Evolutionary conservation across 306 rosid species (phyloP).

Genomic region (Abrus precatorius): DNA sequence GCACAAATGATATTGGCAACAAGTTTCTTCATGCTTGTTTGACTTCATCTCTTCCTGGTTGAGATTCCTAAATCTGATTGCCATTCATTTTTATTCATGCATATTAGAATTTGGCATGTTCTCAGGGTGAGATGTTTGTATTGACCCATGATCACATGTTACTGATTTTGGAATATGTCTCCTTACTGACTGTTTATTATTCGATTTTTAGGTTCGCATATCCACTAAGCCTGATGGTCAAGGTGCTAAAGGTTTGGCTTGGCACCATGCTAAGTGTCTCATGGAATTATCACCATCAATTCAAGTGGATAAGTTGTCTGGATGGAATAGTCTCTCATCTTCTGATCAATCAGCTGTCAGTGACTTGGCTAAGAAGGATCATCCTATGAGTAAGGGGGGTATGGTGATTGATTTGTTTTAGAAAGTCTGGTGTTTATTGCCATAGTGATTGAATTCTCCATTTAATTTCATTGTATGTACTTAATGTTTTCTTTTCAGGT

Average conservation of each 20-base stretch:
- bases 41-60: constrained; percentile 22
- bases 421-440: constrained; percentile 41
- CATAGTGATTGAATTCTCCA: constrained; percentile 7
- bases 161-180: constrained; percentile 44
- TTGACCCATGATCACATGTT: constrained; percentile 12
- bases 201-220: constrained; percentile 74
- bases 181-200: constrained; percentile 42
- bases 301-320: constrained; percentile 76
- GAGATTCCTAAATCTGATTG: constrained; percentile 27
- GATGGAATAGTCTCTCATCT: constrained; percentile 80
- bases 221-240: constrained; percentile 80
- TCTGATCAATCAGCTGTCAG: constrained; percentile 80
- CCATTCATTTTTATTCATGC: constrained; percentile 21
- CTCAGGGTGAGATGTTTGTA: neutral
- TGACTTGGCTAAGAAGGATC: constrained; percentile 60
- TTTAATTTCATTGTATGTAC: constrained; percentile 30
- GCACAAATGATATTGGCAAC: constrained; percentile 22
- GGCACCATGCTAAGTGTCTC: constrained; percentile 95
- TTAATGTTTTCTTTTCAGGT: constrained; percentile 54
- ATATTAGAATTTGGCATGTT: constrained; percentile 29
- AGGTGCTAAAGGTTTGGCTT: constrained; percentile 81
- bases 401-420: constrained; percentile 42
- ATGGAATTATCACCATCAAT: constrained; percentile 74
- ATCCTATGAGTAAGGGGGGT: constrained; percentile 62
- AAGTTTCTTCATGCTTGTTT: constrained; percentile 14